phyloP scores from a whole-genome alignment of 2,329 filamentous ascomycete genomes.

The Ophiocordyceps camponoti-floridani region DNA sequence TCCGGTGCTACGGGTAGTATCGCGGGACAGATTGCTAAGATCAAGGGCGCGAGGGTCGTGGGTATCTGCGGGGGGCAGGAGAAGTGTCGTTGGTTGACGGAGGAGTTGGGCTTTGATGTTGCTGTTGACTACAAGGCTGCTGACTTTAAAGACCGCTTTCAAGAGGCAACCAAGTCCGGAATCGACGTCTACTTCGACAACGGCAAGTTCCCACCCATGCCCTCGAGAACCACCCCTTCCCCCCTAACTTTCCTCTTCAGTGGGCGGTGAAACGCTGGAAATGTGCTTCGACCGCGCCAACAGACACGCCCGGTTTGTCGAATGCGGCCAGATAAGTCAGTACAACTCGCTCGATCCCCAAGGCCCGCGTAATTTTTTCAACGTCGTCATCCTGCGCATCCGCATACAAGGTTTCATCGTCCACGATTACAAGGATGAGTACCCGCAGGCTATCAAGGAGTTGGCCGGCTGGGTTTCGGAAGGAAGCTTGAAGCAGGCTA shows the following conservation, averaged over 20 bases:
- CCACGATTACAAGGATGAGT: constrained; percentile 45
- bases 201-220: constrained; percentile 9
- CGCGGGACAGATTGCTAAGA: constrained; percentile 61
- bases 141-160: constrained; percentile 42
- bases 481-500: constrained; percentile 54
- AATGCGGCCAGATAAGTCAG: constrained; percentile 53
- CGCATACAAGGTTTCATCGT: constrained; percentile 58
- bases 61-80: constrained; percentile 49
- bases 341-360: constrained; percentile 42
- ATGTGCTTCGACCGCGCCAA: constrained; percentile 46
- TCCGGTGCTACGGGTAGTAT: constrained; percentile 64
- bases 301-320: constrained; percentile 44
- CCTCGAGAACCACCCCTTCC: background rate
- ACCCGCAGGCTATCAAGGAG: constrained; percentile 37
- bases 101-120: constrained; percentile 47
- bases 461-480: constrained; percentile 50
- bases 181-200: constrained; percentile 63
- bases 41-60: constrained; percentile 43
- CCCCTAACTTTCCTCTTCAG: constrained; percentile 11
- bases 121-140: constrained; percentile 52
- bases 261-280: constrained; percentile 55
- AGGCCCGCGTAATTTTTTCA: constrained; percentile 37
- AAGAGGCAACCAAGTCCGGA: constrained; percentile 35
- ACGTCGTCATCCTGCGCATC: constrained; percentile 35
- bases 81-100: constrained; percentile 47